Evolutionary conservation across 345 rosid genomes (phyloP).

Genomic region (Pistacia atlantica): DNA sequence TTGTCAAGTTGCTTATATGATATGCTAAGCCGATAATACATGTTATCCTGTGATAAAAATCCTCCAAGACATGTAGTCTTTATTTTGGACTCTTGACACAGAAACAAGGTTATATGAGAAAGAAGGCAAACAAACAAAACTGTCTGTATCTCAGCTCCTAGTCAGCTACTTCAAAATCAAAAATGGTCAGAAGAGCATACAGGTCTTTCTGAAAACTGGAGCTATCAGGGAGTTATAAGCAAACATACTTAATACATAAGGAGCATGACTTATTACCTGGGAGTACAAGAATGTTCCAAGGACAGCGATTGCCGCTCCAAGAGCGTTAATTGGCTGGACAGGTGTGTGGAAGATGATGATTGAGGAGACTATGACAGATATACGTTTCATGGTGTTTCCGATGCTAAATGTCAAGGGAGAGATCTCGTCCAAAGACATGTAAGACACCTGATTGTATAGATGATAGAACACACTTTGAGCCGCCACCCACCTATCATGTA

Average conservation of each 20-base stretch:
- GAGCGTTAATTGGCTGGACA: conserved; percentile 85
- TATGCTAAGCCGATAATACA: neutral
- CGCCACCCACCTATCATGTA: conserved; percentile 76
- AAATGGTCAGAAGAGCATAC: conserved; percentile 17
- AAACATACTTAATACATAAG: neutral
- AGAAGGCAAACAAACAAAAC: neutral
- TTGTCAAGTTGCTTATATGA: neutral
- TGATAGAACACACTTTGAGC: conserved; percentile 99
- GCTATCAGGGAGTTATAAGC: neutral
- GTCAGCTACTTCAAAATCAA: neutral
- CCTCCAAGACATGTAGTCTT: neutral
- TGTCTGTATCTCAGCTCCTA: neutral
- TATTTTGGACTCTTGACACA: neutral
- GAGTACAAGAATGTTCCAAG: conserved; percentile 97
- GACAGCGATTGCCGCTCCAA: conserved; percentile 95
- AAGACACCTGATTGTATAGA: conserved; percentile 96
- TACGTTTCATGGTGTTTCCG: conserved; percentile 97
- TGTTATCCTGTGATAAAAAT: neutral
- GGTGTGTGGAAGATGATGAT: conserved; percentile 99
- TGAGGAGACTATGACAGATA: conserved; percentile 94
- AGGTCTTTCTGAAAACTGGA: conserved; percentile 9
- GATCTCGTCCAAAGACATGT: conserved; percentile 96
- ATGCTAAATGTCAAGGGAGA: conserved; percentile 96
- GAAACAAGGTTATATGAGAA: conserved; percentile 8
- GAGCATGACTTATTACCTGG: conserved; percentile 55